Conservation (phyloP, 257 asterid genomes). For the Ocimum tenuiflorum region DNA sequence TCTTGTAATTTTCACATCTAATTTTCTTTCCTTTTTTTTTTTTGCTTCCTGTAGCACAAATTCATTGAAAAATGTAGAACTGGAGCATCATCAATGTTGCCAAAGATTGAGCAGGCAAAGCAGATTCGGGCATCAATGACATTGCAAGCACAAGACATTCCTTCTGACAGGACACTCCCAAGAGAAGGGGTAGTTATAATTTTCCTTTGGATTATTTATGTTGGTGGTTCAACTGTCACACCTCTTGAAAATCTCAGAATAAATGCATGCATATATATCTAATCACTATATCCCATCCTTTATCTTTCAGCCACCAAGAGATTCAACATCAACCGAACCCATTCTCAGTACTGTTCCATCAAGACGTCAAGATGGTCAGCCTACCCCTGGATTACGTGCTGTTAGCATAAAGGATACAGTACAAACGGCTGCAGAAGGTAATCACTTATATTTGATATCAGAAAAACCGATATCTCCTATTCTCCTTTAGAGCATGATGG, state of each 20-base stretch:
- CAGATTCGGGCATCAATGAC: constrained; percentile 62
- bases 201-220: constrained; percentile 10
- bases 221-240: constrained; percentile 11
- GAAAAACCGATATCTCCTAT: neutral
- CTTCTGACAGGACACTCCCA: constrained; percentile 44
- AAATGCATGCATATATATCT: neutral
- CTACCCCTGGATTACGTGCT: constrained; percentile 24
- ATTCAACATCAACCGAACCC: constrained; percentile 42
- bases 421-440: constrained; percentile 53
- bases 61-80: constrained; percentile 89
- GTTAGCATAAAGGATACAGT: constrained; percentile 27
- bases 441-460: constrained; percentile 14
- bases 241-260: constrained; percentile 8
- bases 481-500: neutral
- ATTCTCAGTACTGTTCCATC: constrained; percentile 71
- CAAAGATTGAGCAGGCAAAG: constrained; percentile 87
- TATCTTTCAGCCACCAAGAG: constrained; percentile 36
- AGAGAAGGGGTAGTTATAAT: constrained; percentile 50
- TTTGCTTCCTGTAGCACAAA: constrained; percentile 77
- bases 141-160: constrained; percentile 44
- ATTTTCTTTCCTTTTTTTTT: constrained; percentile 15
- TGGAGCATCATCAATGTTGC: constrained; percentile 83
- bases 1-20: constrained; percentile 19
- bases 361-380: constrained; percentile 45
- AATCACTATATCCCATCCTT: constrained; percentile 5